These are phyloP conservation scores for Pseudozyma flocculosa DNA, from an alignment of 1,284 basidiomycete species.

Conservation along the genomic window DNA sequence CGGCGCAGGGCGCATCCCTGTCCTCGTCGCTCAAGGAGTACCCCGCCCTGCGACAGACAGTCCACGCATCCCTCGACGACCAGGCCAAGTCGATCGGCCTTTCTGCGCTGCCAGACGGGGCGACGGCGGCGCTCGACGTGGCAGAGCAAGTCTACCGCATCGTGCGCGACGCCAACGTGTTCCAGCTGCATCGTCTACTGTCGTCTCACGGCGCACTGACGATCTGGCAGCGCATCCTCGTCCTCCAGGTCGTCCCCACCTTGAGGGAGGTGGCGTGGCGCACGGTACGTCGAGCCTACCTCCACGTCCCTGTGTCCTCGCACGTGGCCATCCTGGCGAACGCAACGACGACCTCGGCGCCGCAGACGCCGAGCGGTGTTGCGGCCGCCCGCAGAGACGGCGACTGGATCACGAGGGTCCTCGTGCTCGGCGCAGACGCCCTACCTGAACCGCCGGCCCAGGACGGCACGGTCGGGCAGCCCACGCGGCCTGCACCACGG, in stretches of 20 bases:
- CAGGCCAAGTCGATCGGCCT: background rate
- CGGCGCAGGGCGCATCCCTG: background rate
- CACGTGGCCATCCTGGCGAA: background rate
- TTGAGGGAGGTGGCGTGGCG: conserved; percentile 15
- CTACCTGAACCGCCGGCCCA: conserved; percentile 1
- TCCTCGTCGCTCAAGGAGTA: conserved; percentile 6
- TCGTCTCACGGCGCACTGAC: background rate
- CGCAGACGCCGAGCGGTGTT: background rate
- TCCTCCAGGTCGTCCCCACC: conserved; percentile 9
- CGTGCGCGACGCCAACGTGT: conserved; percentile 10
- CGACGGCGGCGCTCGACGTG: background rate
- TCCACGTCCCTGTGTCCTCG: conserved; percentile 15
- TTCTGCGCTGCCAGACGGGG: background rate
- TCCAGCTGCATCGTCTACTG: conserved; percentile 5
- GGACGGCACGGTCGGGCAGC: too few species aligned
- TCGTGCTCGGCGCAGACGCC: conserved; percentile 8
- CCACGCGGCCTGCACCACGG: too few species aligned
- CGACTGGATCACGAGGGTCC: conserved; percentile 4
- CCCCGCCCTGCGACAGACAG: background rate
- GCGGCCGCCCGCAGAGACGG: too few species aligned
- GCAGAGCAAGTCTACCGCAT: conserved; percentile 13
- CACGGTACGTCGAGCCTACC: conserved; percentile 16
- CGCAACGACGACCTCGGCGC: background rate
- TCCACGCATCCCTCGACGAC: background rate
- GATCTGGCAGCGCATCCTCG: conserved; percentile 15